Evolutionary conservation across 805 yeast genomes (phyloP).

Genomic region (Yamadazyma olivae): DNA sequence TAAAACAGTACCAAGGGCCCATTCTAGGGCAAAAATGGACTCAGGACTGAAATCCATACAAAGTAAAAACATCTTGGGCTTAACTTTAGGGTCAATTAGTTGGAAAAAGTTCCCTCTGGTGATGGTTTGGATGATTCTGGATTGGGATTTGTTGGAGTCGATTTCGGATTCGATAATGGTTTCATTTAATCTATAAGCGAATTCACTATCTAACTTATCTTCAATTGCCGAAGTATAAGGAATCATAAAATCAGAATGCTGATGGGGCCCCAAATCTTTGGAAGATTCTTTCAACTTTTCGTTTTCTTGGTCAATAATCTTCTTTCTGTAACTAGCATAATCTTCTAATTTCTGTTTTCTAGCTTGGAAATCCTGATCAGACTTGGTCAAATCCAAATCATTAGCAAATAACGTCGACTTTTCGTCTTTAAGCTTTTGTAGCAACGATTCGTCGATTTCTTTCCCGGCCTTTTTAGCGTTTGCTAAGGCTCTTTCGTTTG

Average conservation of each 20-base stretch:
- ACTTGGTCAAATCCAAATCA: constrained; percentile 38
- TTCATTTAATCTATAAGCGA: constrained; percentile 54
- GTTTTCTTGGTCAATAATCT: constrained; percentile 58
- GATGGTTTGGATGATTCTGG: constrained; percentile 65
- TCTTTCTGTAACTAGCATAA: constrained; percentile 56
- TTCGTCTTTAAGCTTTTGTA: constrained; percentile 29
- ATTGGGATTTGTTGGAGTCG: constrained; percentile 49
- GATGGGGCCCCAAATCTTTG: constrained; percentile 10
- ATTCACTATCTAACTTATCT: constrained; percentile 58
- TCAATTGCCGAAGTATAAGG: constrained; percentile 70
- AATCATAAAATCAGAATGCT: constrained; percentile 35
- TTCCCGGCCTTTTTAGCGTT: constrained; percentile 48
- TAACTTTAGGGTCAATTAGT: constrained; percentile 39
- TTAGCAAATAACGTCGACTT: constrained; percentile 42
- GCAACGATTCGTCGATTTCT: constrained; percentile 29
- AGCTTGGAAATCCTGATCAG: constrained; percentile 47
- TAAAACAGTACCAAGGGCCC: constrained; percentile 83
- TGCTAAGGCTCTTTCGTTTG: constrained; percentile 57
- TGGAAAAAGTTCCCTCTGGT: constrained; percentile 67
- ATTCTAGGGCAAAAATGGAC: constrained; percentile 78
- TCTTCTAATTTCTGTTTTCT: constrained; percentile 53
- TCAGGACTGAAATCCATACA: constrained; percentile 85
- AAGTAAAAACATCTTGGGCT: constrained; percentile 62
- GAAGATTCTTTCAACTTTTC: constrained; percentile 17
- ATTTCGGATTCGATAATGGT: constrained; percentile 53